Evolutionary conservation across 2,329 filamentous ascomycete genomes (phyloP), one percentile per base, ranked within the genome.

Genomic region (Claviceps sp.): DNA sequence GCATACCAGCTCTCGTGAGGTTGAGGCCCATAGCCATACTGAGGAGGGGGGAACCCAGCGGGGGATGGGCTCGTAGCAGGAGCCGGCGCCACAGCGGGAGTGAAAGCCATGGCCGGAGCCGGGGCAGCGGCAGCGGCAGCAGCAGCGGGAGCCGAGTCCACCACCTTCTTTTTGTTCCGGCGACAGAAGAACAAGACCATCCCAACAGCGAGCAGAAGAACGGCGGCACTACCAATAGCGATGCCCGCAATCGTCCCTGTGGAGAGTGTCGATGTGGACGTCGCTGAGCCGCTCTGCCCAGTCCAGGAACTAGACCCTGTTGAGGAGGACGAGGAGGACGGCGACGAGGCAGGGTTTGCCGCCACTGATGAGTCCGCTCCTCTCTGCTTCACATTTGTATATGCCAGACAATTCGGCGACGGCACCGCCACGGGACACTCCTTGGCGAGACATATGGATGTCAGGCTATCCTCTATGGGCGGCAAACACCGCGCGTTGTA

Each of bases 401-500:
- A 66, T 1, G 57, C 56, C 2, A 53, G 56, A 50, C 63, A 66
- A 44, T 65, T 56, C 37, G 58, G 49, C 39, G 54, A 55, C 7
- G 61, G 57, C 3, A 53, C 56, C 4, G 61, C 62, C 1, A 63
- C 54, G 1, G 62, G 61, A 52, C 63, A 66, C 11, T 54, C 57
- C 22, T 52, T 49, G 20, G 57, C 57, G 45, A 62, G 58, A 51
- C 63, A 65, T n/a, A 66, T 56, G 23, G 57, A 61, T 29, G 54
- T 57, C 4, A 66, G 56, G 38, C 53, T 50, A 2, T 58, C 54
- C 1, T 59, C 50, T 3, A 61, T 57, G 8, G 60, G 50, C 11
- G 60, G 50, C 26, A 52, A 56, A 42, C 63, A 66, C 5, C 57
- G 58, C 11, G 58, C 55, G 45, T 65, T 65, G 55, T 63, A 66